Conservation (phyloP, 495 filamentous ascomycete genomes). For the Podospora tetraspora region DNA sequence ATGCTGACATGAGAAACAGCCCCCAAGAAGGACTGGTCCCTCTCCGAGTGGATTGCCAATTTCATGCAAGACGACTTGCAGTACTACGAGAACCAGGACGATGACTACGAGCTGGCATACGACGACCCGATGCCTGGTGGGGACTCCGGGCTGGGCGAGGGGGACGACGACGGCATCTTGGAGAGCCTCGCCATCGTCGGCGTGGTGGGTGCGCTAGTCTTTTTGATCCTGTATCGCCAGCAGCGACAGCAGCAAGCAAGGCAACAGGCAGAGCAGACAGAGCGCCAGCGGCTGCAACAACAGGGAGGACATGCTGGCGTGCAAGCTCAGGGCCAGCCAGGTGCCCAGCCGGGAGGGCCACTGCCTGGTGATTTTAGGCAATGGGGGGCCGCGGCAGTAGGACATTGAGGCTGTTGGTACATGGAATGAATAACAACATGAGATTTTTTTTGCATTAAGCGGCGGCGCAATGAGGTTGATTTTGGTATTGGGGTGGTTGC, state of each 20-base stretch:
- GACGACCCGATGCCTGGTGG: slow-evolving; percentile 53
- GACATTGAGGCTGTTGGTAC: slow-evolving; percentile 48
- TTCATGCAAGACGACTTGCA: slow-evolving; percentile 73
- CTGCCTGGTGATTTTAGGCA: slow-evolving; percentile 63
- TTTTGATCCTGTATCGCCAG: slow-evolving; percentile 78
- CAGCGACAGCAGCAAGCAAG: slow-evolving; percentile 58
- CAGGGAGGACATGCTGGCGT: slow-evolving; percentile 6
- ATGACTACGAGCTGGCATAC: slow-evolving; percentile 52
- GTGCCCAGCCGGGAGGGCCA: slow-evolving; percentile 45
- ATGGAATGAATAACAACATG: background rate
- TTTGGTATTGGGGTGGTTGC: background rate
- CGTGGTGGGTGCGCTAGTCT: slow-evolving; percentile 65
- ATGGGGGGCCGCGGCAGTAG: slow-evolving; percentile 73
- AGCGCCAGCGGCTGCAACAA: slow-evolving; percentile 26
- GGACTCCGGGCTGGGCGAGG: slow-evolving; percentile 51
- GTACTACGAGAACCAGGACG: slow-evolving; percentile 47
- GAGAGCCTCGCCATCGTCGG: slow-evolving; percentile 82
- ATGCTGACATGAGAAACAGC: slow-evolving; percentile 36
- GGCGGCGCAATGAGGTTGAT: slow-evolving; percentile 4
- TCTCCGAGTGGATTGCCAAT: slow-evolving; percentile 76
- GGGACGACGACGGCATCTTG: slow-evolving; percentile 64
- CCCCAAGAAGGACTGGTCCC: slow-evolving; percentile 63
- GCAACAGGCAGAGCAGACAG: slow-evolving; percentile 35
- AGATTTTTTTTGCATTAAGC: slow-evolving; percentile 7
- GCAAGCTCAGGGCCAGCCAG: slow-evolving; percentile 13